A percentile compares a stretch with the other conserved stretches of the same genome.
Conservation (phyloP, 768 basidiomycete genomes). For the Sutorius australiensis region DNA sequence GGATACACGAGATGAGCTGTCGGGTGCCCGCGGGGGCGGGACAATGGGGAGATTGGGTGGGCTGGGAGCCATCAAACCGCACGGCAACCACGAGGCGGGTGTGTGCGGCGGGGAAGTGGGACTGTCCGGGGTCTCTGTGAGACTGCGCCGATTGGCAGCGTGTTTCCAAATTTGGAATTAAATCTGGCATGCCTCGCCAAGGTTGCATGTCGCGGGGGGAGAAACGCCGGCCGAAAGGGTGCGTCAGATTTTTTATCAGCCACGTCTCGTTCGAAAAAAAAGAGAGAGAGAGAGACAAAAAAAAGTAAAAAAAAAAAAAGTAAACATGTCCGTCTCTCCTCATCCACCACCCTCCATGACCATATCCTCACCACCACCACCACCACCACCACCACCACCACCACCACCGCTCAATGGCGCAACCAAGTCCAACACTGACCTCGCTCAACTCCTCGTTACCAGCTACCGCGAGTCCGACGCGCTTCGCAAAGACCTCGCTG, state of each 20-base stretch:
- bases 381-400: constrained; percentile 19
- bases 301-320: no score
- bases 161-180: constrained; percentile 11
- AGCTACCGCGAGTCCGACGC: constrained; percentile 51
- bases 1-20: not conserved
- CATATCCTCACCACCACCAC: constrained; percentile 17
- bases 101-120: constrained; percentile 17
- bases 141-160: constrained; percentile 16
- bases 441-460: constrained; percentile 54
- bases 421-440: constrained; percentile 42
- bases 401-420: constrained; percentile 8
- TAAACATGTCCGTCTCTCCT: constrained; percentile 20
- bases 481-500: constrained; percentile 47
- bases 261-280: not conserved
- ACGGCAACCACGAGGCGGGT: constrained; percentile 22
- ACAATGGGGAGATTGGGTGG: no score
- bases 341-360: not conserved
- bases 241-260: constrained; percentile 14
- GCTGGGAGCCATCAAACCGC: constrained; percentile 12
- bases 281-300: no score
- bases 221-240: constrained; percentile 23
- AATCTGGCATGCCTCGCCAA: constrained; percentile 28
- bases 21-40: no score
- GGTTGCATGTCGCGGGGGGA: constrained; percentile 26
- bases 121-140: constrained; percentile 20